Evolutionary conservation across 345 rosid genomes (phyloP).

Genomic region (Eucalyptus erythrocorys): DNA sequence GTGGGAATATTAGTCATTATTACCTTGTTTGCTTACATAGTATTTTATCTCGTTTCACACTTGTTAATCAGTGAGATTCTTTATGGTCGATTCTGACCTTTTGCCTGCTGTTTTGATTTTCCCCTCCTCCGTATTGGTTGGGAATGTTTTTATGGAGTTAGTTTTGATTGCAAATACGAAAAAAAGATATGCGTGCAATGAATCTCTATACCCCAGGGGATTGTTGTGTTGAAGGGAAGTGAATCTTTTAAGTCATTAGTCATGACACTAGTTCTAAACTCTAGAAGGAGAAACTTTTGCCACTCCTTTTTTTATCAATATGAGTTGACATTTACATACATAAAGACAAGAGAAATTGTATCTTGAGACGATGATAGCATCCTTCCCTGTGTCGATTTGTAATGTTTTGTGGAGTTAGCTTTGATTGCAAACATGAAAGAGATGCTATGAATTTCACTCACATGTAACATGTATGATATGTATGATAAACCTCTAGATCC

Average conservation of each 20-base stretch:
- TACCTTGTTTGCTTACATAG: neutral
- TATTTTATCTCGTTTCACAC: neutral
- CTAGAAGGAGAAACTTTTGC: too few relatives aligned
- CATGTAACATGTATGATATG: accelerated
- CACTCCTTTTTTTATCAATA: too few relatives aligned
- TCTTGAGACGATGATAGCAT: neutral
- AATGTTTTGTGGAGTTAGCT: neutral
- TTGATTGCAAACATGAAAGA: neutral
- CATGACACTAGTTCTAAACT: neutral
- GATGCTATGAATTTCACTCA: neutral
- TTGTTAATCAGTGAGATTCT: neutral
- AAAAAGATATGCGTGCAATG: neutral
- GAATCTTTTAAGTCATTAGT: neutral
- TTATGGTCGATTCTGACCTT: neutral
- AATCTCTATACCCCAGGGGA: neutral
- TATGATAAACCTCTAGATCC: neutral
- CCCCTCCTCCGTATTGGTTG: accelerated
- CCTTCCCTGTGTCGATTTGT: accelerated
- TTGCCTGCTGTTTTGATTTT: neutral
- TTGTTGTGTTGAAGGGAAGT: neutral
- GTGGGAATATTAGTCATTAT: neutral
- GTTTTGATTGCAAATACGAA: neutral
- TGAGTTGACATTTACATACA: too few relatives aligned
- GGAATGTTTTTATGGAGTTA: neutral
- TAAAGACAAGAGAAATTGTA: too few relatives aligned